These are phyloP conservation scores for Scedosporium aurantiacum DNA, from an alignment of 2,329 filamentous ascomycete genomes.

Conservation along the genomic window DNA sequence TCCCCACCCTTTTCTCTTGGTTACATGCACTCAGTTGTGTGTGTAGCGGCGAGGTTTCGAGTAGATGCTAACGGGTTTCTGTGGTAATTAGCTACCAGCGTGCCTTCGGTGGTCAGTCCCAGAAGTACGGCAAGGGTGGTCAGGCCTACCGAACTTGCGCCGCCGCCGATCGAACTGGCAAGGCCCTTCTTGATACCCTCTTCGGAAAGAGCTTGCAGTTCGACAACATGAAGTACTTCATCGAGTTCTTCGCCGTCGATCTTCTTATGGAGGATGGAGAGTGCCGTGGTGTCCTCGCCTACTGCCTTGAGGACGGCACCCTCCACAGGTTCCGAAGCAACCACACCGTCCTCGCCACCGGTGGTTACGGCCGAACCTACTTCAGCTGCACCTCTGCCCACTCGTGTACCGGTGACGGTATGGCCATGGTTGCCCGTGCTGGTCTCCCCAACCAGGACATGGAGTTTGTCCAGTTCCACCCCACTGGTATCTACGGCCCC, in stretches of 20 bases:
- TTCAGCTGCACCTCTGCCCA: constrained; percentile 97
- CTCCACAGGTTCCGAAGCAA: constrained; percentile 94
- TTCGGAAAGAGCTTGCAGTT: constrained; percentile 85
- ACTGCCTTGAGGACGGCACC: constrained; percentile 98
- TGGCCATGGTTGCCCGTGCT: constrained; percentile 97
- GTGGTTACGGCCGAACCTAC: constrained; percentile 95
- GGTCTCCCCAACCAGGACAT: constrained; percentile 98
- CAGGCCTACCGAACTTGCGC: constrained; percentile 97
- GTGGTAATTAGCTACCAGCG: constrained; percentile 65
- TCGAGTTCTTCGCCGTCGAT: constrained; percentile 96
- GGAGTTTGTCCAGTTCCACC: constrained; percentile 99
- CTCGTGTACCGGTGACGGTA: constrained; percentile 97
- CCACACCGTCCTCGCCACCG: constrained; percentile 93
- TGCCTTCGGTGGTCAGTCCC: constrained; percentile 95
- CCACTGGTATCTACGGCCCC: constrained; percentile 96
- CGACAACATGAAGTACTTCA: constrained; percentile 99
- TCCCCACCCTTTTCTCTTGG: neutral
- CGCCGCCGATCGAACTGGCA: constrained; percentile 90
- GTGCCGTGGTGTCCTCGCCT: constrained; percentile 92
- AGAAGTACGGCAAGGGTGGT: constrained; percentile 90
- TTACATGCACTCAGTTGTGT: neutral
- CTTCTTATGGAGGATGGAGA: constrained; percentile 95
- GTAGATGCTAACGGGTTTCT: neutral
- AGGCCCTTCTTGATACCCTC: constrained; percentile 94
- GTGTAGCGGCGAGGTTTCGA: neutral